Evolutionary conservation across 2,329 filamentous ascomycete genomes (phyloP).

Genomic region (Lecanicillium sp.): DNA sequence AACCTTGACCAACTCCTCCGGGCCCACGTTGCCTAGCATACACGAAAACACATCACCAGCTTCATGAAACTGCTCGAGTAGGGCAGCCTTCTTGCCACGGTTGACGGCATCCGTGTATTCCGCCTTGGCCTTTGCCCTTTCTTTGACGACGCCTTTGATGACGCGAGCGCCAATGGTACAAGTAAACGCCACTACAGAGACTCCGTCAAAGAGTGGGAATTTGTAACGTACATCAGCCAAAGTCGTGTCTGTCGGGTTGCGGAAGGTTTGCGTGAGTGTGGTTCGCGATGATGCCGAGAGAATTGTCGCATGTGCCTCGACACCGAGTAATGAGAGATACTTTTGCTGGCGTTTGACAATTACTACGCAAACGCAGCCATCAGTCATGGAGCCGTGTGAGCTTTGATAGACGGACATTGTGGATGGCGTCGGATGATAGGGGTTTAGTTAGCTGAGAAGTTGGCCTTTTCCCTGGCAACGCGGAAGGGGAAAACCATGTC

Average conservation of each 20-base stretch:
- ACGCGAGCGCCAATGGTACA: conserved; percentile 53
- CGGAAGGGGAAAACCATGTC: no score
- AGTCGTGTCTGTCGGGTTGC: conserved; percentile 35
- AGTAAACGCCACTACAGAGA: conserved; percentile 59
- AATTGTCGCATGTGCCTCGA: conserved; percentile 53
- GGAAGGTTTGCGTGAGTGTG: conserved; percentile 47
- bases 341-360: conserved; percentile 13
- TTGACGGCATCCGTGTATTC: conserved; percentile 51
- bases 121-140: conserved; percentile 51
- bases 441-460: no score
- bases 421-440: no score
- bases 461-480: no score
- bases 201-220: conserved; percentile 66
- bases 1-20: conserved; percentile 46
- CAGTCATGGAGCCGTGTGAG: no score
- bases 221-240: conserved; percentile 49
- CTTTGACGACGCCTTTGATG: conserved; percentile 58
- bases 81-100: conserved; percentile 51
- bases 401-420: no score
- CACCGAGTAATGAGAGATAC: conserved; percentile 51
- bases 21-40: conserved; percentile 58
- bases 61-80: conserved; percentile 53
- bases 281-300: conserved; percentile 43
- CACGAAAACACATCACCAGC: conserved; percentile 61
- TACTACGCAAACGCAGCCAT: conserved; percentile 27